These are phyloP conservation scores for Saksenaea oblongispora DNA, from an alignment of 371 early-diverging fungal genomes.

Conservation along the genomic window DNA sequence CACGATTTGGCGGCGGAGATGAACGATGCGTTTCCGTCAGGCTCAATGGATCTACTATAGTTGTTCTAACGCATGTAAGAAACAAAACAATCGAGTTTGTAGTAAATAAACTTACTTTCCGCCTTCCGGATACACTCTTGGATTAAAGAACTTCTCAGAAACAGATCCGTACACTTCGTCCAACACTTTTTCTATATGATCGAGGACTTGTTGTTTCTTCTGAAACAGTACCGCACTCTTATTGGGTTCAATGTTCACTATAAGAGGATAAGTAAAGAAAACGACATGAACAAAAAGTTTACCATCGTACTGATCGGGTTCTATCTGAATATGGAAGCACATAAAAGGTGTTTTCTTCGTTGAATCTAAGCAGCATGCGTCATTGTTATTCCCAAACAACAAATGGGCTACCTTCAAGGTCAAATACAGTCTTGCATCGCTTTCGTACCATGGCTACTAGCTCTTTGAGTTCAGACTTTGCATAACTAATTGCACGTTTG, in stretches of 20 bases:
- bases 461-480: slow-evolving; percentile 40
- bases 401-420: slow-evolving; percentile 13
- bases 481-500: slow-evolving; percentile 36
- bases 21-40: too few relatives aligned
- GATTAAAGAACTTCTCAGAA: slow-evolving; percentile 12
- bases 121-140: slow-evolving; percentile 1
- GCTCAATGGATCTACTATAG: too few relatives aligned
- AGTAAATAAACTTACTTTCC: not conserved
- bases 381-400: too few relatives aligned
- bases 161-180: slow-evolving; percentile 17
- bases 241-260: slow-evolving; percentile 49
- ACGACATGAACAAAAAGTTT: slow-evolving; percentile 1
- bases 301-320: slow-evolving; percentile 40
- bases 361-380: slow-evolving; percentile 2
- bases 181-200: slow-evolving; percentile 22
- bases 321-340: slow-evolving; percentile 32
- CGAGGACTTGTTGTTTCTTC: slow-evolving; percentile 23
- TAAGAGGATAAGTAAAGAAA: not conserved
- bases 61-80: too few relatives aligned
- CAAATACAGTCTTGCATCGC: slow-evolving; percentile 23
- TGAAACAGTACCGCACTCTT: slow-evolving; percentile 41
- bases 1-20: too few relatives aligned
- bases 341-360: slow-evolving; percentile 36
- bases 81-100: not conserved
- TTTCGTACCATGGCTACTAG: slow-evolving; percentile 19